Evolutionary conservation across 2,329 filamentous ascomycete genomes (phyloP).

Genomic region (Ambrosiella xylebori): DNA sequence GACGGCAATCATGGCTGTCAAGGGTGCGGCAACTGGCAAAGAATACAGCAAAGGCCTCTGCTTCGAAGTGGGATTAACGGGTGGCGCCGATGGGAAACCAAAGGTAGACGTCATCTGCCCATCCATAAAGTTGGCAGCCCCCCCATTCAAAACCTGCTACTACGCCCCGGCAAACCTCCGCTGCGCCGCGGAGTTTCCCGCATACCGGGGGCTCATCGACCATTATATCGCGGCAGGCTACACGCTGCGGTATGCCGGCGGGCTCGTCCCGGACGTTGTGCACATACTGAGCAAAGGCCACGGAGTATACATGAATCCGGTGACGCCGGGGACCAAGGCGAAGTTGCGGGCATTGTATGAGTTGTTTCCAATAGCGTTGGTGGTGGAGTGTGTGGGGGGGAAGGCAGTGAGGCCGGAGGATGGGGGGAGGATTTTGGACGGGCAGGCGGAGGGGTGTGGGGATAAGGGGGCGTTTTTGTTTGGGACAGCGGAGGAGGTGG

Average conservation of each 20-base stretch:
- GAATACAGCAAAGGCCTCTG: slow-evolving; percentile 20
- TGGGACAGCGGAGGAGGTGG: slow-evolving; percentile 33
- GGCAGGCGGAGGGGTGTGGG: slow-evolving; percentile 24
- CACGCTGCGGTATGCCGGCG: slow-evolving; percentile 42
- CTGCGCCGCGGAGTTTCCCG: slow-evolving; percentile 31
- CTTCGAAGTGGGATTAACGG: slow-evolving; percentile 32
- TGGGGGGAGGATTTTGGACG: slow-evolving; percentile 26
- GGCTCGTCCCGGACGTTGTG: slow-evolving; percentile 42
- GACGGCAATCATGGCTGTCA: slow-evolving; percentile 36
- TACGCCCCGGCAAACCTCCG: slow-evolving; percentile 47
- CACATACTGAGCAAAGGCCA: slow-evolving; percentile 44
- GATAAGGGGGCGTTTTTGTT: slow-evolving; percentile 34
- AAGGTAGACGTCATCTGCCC: slow-evolving; percentile 24
- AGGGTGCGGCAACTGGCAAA: slow-evolving; percentile 23
- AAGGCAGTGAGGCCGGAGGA: slow-evolving; percentile 32
- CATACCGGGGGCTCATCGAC: slow-evolving; percentile 32
- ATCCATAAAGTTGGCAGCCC: slow-evolving; percentile 21
- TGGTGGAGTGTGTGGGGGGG: slow-evolving; percentile 43
- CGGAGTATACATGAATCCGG: slow-evolving; percentile 42
- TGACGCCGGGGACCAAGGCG: slow-evolving; percentile 31
- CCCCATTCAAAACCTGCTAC: slow-evolving; percentile 33
- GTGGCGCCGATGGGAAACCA: slow-evolving; percentile 14
- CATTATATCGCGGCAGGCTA: slow-evolving; percentile 35
- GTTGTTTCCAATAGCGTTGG: slow-evolving; percentile 39
- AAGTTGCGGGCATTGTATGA: slow-evolving; percentile 44